Evolutionary conservation across 148 eudicot genomes (phyloP).

Genomic region (Polygonum maritimum): DNA sequence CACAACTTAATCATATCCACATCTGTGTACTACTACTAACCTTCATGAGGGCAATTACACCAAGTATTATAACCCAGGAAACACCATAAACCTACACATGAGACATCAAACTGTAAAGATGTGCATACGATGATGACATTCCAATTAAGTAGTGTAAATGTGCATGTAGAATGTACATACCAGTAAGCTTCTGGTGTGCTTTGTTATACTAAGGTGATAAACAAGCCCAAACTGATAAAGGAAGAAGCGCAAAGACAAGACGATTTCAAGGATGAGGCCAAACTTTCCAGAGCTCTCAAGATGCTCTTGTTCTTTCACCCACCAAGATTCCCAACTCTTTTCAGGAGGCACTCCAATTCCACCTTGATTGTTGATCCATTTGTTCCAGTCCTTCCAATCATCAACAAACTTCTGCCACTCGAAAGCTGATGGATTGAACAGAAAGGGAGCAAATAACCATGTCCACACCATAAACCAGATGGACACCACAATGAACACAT

Average conservation of each 20-base stretch:
- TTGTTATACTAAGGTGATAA: constrained; percentile 48
- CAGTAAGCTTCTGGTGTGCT: constrained; percentile 30
- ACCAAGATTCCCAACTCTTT: constrained; percentile 89
- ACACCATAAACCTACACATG: constrained; percentile 50
- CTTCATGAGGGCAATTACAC: constrained; percentile 44
- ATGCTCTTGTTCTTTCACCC: constrained; percentile 66
- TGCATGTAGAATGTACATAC: constrained; percentile 14
- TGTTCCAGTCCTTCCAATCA: constrained; percentile 70
- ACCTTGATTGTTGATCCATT: constrained; percentile 64
- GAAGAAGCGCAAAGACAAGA: constrained; percentile 53
- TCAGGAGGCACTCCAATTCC: constrained; percentile 57
- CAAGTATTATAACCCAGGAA: constrained; percentile 55
- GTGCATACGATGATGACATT: neutral
- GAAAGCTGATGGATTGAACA: constrained; percentile 68
- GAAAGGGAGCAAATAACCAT: constrained; percentile 74
- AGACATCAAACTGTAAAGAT: constrained; percentile 5
- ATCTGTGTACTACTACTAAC: constrained; percentile 18
- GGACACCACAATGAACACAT: constrained; percentile 40
- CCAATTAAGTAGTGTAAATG: neutral
- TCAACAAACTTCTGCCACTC: constrained; percentile 79
- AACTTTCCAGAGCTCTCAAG: constrained; percentile 43
- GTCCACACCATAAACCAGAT: constrained; percentile 71
- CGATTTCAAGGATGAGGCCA: constrained; percentile 44
- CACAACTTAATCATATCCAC: neutral
- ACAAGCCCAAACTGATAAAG: constrained; percentile 59